Evolutionary conservation across 306 rosid species (phyloP), one percentile per base, ranked within the genome.

Genomic region (Lablab purpureus): DNA sequence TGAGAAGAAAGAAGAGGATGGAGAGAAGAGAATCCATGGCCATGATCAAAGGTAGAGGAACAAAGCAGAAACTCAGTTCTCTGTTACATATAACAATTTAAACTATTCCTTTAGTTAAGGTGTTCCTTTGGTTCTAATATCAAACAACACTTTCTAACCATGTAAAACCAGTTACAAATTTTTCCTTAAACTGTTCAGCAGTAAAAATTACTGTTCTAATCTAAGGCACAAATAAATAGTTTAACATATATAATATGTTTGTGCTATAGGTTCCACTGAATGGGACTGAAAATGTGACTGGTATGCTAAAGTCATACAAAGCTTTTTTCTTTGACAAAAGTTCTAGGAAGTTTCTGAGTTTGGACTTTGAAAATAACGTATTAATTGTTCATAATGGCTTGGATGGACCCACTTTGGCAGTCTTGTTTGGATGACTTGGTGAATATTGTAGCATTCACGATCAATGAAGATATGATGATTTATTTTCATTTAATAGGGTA

Each of bases 11-110:
- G 80, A 80, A 60, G 79, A 75, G 28, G 9, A 56, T 54, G 41
- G 65, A 54, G 82, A 65, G 67, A 83, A 78, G 81, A 65, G 72
- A 59, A 81, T 84, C 52, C 84, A 84, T 84, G 75, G 55, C 10
- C 49, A 82, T 79, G 32, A 58, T 67, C 65, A 75, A 37, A 12
- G 9, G 69, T 18, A 76, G 70, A 51, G 45, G 47, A 56, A 85
- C 43, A 71, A 30, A 73, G 10, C 54, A 27, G 58, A 74, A 37
- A 17, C 1, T 34, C 34, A 46, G 14, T 10, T 58, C 28, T 56
- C 1, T 73, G 67, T 23, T 47, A 8, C 10, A 43, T 43, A 10
- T 41, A 10, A 41, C 14, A 43, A 12, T 1, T 3, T 43, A 12
- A 10, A 12, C 17, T 41, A 10, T 41, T 41, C 46, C 13, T 37